Conservation (phyloP, 371 early-diverging fungal species). For the Rhizopus sp. region DNA sequence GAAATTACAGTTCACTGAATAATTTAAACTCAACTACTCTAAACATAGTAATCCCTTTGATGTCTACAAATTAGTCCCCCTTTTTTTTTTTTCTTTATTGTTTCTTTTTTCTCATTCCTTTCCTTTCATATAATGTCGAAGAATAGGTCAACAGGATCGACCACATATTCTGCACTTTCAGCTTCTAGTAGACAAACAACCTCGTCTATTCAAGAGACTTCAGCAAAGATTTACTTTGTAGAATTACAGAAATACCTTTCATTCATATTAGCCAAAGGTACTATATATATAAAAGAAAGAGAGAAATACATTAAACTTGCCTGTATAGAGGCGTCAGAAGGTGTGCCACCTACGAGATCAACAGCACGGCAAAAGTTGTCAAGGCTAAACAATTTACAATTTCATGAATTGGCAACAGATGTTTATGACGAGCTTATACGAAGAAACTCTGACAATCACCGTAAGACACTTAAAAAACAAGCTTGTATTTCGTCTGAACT, state of each 20-base stretch:
- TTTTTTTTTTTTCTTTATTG: neutral
- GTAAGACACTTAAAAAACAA: conserved; percentile 37
- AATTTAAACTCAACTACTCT: no score
- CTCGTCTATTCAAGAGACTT: conserved; percentile 29
- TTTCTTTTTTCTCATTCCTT: neutral
- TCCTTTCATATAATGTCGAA: neutral
- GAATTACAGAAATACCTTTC: conserved; percentile 42
- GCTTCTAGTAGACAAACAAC: conserved; percentile 26
- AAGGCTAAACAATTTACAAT: conserved; percentile 79
- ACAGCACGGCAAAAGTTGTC: conserved; percentile 88
- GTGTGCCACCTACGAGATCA: conserved; percentile 55
- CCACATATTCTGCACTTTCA: neutral
- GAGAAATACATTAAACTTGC: neutral
- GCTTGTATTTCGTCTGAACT: neutral
- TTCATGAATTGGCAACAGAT: conserved; percentile 93
- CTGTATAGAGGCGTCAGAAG: conserved; percentile 45
- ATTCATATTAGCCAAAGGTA: conserved; percentile 43
- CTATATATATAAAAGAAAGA: neutral
- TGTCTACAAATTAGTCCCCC: no score
- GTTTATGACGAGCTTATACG: conserved; percentile 93
- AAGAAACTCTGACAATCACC: conserved; percentile 63
- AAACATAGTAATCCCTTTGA: no score
- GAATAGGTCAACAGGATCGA: neutral
- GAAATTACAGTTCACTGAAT: no score
- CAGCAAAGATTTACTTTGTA: conserved; percentile 42